phyloP scores from a whole-genome alignment of 2,329 filamentous ascomycete genomes.

The Pseudohalonectria lignicola region DNA sequence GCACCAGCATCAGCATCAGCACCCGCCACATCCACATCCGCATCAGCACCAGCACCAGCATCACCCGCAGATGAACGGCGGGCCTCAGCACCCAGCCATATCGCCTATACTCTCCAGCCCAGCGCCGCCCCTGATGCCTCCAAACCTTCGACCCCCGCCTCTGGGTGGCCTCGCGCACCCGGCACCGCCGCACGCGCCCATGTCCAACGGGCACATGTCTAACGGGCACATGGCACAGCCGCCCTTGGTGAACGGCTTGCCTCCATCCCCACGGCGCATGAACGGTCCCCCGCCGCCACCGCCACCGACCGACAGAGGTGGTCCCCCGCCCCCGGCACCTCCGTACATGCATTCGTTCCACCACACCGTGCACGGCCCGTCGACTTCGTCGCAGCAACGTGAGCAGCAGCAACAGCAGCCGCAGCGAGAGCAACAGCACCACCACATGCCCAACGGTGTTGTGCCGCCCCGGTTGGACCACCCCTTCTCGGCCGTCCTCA shows the following conservation, averaged over 20 bases:
- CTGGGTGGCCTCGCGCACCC: conserved; percentile 25
- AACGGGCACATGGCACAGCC: conserved; percentile 27
- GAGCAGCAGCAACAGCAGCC: too few species aligned
- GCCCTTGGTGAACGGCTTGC: conserved; percentile 29
- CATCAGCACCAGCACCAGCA: conserved; percentile 31
- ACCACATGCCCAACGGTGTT: conserved; percentile 22
- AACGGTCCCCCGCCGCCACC: conserved; percentile 29
- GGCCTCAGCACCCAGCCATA: conserved; percentile 11
- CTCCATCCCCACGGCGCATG: conserved; percentile 34
- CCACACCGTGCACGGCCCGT: conserved; percentile 20
- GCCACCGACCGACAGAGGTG: conserved; percentile 18
- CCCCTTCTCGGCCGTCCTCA: conserved; percentile 24
- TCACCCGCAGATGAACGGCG: conserved; percentile 35
- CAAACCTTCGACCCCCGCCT: conserved; percentile 36
- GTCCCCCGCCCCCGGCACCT: conserved; percentile 12
- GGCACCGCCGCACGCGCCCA: conserved; percentile 29
- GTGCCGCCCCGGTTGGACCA: conserved; percentile 19
- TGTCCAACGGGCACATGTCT: conserved; percentile 22
- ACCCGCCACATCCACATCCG: too few species aligned
- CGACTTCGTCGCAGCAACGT: conserved; percentile 18
- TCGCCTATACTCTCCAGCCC: conserved; percentile 7
- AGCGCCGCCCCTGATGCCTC: conserved; percentile 14
- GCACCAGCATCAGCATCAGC: conserved; percentile 31
- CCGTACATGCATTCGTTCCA: conserved; percentile 21
- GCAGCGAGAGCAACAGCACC: too few species aligned